A percentile compares a stretch with the other conserved stretches of the same genome.
These are phyloP conservation scores for Cerrena zonata DNA, from an alignment of 1,284 basidiomycete genomes.

Conservation along the genomic window DNA sequence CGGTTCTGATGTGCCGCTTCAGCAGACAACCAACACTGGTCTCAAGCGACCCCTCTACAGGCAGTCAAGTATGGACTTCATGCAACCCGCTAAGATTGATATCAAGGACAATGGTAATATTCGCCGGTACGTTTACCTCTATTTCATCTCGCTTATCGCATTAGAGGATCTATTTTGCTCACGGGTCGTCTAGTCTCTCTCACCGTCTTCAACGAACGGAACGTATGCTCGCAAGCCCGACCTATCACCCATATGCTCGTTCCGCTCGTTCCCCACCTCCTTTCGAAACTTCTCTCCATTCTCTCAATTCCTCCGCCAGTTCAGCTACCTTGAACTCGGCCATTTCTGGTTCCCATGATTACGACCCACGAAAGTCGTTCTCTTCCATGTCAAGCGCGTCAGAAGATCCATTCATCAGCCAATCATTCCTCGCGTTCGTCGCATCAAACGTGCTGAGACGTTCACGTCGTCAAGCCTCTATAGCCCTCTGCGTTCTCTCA, in stretches of 20 bases:
- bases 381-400: conserved; percentile 33
- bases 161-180: conserved; percentile 10
- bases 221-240: conserved; percentile 42
- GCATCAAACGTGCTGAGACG: conserved; percentile 29
- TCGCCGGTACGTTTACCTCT: conserved; percentile 44
- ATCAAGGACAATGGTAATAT: conserved; percentile 51
- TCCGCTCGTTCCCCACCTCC: conserved; percentile 26
- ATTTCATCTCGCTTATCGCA: conserved; percentile 10
- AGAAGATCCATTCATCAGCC: conserved; percentile 22
- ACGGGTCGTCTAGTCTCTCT: conserved; percentile 45
- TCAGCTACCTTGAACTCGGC: conserved; percentile 58
- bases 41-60: conserved; percentile 59
- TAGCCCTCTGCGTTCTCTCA: conserved; percentile 29
- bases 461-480: conserved; percentile 23
- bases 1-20: conserved; percentile 33
- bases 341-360: conserved; percentile 32
- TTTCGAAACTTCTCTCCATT: conserved; percentile 10
- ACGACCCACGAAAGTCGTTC: conserved; percentile 27
- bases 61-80: conserved; percentile 81
- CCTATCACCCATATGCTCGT: conserved; percentile 58
- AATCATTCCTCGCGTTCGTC: conserved; percentile 23
- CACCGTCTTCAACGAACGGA: conserved; percentile 64
- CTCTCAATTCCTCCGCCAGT: conserved; percentile 38
- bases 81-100: conserved; percentile 43
- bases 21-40: conserved; percentile 38